Conservation (phyloP, 2,329 filamentous ascomycete genomes). For the Sporothrix humicola region DNA sequence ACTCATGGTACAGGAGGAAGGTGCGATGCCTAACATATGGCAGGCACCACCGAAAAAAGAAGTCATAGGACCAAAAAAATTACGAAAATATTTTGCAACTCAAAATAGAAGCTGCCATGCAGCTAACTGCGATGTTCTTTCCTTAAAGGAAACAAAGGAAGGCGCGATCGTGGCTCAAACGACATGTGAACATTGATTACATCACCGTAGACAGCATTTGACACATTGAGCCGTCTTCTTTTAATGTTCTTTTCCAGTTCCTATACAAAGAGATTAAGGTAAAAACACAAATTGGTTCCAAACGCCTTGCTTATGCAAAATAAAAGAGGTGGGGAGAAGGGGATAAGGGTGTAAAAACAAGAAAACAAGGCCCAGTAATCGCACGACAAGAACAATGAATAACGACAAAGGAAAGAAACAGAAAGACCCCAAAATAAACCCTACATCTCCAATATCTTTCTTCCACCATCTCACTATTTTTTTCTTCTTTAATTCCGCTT, state of each 20-base stretch:
- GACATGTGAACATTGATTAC: neutral
- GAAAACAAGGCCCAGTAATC: neutral
- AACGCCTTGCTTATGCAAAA: slow-evolving; percentile 37
- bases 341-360: neutral
- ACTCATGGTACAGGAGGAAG: slow-evolving; percentile 6
- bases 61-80: neutral
- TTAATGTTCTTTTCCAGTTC: slow-evolving; percentile 14
- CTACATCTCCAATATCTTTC: neutral
- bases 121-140: neutral
- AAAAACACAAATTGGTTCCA: slow-evolving; percentile 31
- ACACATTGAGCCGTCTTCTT: neutral
- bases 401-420: neutral
- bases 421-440: neutral
- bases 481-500: slow-evolving; percentile 45
- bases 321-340: neutral
- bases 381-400: neutral
- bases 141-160: neutral
- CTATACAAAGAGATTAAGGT: slow-evolving; percentile 14
- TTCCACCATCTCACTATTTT: neutral
- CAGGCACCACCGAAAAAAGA: slow-evolving; percentile 3
- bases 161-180: neutral
- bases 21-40: neutral
- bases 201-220: neutral
- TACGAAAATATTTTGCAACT: neutral
- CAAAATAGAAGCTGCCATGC: neutral